Base-by-base conservation (phyloP, 2,329 filamentous ascomycete species). In the Graphilbum ipis-grandicollis region DNA sequence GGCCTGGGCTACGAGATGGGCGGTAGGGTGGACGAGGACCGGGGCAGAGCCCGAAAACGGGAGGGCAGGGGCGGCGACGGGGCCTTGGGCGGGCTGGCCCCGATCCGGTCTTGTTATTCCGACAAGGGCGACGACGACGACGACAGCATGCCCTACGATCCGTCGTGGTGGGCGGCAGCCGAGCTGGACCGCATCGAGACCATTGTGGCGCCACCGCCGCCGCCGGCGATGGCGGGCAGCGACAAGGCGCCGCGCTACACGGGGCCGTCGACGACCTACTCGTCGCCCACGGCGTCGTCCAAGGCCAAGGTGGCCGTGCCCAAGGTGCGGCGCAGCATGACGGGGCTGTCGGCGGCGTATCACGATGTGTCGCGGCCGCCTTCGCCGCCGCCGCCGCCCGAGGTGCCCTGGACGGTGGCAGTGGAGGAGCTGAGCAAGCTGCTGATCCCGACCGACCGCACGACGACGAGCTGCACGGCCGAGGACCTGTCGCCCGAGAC, bases 241-340 rank as follows among this genome's bases (percentile, higher is more conserved):
- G 48, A 55, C 64, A 13, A 71, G 73, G 21, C 60, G 59, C 41
- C 62, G 65, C 68, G 68, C 18, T 53, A 77, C 81, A 12, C n/a
- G n/a, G 15, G 5, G 14, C 68, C 68, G 18, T 53, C 65, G 9
- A 76, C 81, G 2, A 86, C 81, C 2, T 94, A 86, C 55, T 84
- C 75, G 3, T 83, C 85, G 2, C 83, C 86, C 0, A 96, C 88
- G 0, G 80, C 88, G 43, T 81, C 88, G 0, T 96, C 84, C 31
- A 74, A 75, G 2, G 83, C 84, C 55, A 75, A 83, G 10, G 76
- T 83, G 7, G 70, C 79, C 33, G 69, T 77, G 2, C 60, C 74
- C 9, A 79, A 73, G 42, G 61, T 80, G 43, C 68, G 72, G 31
- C 67, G 76, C 21, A 79, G 66, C 43, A 55, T 75, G 21, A 79